A percentile compares a stretch with the other conserved stretches of the same genome.
phyloP scores from a whole-genome alignment of 2,329 filamentous ascomycete species.

The Trichoderma cornu-damae region DNA sequence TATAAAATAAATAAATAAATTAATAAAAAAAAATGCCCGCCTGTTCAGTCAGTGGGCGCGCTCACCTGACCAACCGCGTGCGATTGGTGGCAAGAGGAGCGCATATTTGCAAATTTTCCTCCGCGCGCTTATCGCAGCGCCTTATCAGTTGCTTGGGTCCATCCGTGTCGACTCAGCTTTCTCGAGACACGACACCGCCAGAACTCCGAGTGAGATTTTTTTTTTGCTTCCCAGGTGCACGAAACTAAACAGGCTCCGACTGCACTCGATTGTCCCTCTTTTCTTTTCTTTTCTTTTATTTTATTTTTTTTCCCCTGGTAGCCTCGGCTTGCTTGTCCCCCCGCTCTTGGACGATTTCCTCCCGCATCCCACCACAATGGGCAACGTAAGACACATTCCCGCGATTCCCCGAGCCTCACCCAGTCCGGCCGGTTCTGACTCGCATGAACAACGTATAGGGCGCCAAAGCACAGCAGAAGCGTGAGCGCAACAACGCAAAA shows the following conservation, averaged over 20 bases:
- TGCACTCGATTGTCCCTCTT: not conserved
- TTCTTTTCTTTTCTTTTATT: too few relatives aligned
- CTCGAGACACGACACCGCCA: not conserved
- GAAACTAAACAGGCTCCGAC: not conserved
- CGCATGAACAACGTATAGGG: conserved; percentile 38
- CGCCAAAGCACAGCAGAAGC: conserved; percentile 65
- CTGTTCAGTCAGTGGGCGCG: not conserved
- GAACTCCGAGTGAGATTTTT: not conserved
- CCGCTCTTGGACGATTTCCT: not conserved
- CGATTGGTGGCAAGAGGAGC: not conserved
- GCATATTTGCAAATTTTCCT: conserved; percentile 14
- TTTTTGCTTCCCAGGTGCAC: not conserved
- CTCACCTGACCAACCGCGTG: conserved; percentile 1
- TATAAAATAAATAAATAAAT: too few relatives aligned
- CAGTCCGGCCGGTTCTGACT: conserved; percentile 22
- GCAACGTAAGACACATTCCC: conserved; percentile 29
- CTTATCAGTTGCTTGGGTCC: conserved; percentile 1
- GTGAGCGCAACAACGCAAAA: conserved; percentile 66
- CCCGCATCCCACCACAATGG: conserved; percentile 26
- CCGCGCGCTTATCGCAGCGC: not conserved
- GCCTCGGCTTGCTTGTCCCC: not conserved
- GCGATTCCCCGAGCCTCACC: not conserved
- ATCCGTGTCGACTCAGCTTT: not conserved
- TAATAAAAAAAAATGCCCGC: not conserved
- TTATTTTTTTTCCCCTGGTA: too few relatives aligned